Percentiles rank a stretch among this genome's conserved stretches.
These are phyloP conservation scores for Cyberlindnera petersonii DNA, from an alignment of 805 yeast genomes.

Conservation along the genomic window DNA sequence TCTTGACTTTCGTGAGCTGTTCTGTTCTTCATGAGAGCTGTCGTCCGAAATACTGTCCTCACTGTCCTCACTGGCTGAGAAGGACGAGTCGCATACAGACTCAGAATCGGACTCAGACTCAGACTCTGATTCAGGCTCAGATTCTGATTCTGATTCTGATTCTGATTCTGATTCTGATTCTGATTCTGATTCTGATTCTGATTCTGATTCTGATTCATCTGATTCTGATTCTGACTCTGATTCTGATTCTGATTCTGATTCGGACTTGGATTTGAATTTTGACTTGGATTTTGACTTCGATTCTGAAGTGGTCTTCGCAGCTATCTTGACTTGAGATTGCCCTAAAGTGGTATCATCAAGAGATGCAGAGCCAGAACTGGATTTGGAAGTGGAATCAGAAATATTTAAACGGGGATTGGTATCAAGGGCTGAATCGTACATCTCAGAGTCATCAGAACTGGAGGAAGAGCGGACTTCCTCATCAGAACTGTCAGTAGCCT, in stretches of 20 bases:
- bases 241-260: too few relatives aligned
- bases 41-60: too few relatives aligned
- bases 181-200: constrained; percentile 38
- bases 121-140: constrained; percentile 26
- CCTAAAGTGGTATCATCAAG: constrained; percentile 3
- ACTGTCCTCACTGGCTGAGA: too few relatives aligned
- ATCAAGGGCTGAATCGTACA: constrained; percentile 2
- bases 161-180: too few relatives aligned
- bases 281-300: too few relatives aligned
- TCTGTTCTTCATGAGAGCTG: constrained; percentile 20
- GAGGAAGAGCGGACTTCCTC: too few relatives aligned
- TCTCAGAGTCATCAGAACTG: background rate
- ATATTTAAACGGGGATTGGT: constrained; percentile 12
- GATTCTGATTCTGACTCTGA: too few relatives aligned
- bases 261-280: too few relatives aligned
- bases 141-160: constrained; percentile 34
- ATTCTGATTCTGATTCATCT: constrained; percentile 3
- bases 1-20: constrained; percentile 34
- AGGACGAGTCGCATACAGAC: too few relatives aligned
- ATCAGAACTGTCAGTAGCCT: constrained; percentile 1
- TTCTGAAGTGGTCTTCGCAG: too few relatives aligned
- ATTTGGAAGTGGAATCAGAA: background rate
- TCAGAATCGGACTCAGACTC: constrained; percentile 21
- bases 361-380: constrained; percentile 2
- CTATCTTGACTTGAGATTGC: too few relatives aligned